A percentile compares a stretch with the other conserved stretches of the same genome.
phyloP scores from a whole-genome alignment of 2,329 filamentous ascomycete genomes.

The Ophiosphaerella korrae region DNA sequence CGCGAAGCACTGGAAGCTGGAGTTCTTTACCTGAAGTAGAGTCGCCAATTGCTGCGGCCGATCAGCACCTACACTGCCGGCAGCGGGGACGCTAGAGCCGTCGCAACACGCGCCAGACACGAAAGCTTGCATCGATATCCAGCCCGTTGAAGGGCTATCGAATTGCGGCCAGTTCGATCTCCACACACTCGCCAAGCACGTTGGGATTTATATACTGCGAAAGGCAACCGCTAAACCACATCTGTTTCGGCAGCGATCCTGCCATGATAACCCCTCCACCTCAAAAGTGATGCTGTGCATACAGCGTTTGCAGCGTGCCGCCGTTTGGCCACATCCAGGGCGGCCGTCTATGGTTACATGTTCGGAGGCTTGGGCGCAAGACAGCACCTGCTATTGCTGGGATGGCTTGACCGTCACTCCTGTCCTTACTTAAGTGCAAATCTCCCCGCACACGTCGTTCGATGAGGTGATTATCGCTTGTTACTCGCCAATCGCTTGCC shows the following conservation, averaged over 20 bases:
- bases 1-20: background rate
- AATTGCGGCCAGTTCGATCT: constrained; percentile 9
- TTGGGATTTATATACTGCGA: constrained; percentile 40
- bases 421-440: constrained; percentile 13
- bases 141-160: constrained; percentile 10
- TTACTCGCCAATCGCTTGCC: constrained; percentile 1
- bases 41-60: background rate
- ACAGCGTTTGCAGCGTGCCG: constrained; percentile 10
- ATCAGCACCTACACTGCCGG: constrained; percentile 7
- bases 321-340: constrained; percentile 5
- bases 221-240: constrained; percentile 35
- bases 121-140: constrained; percentile 10
- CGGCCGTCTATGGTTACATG: constrained; percentile 7
- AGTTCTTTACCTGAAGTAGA: constrained; percentile 4
- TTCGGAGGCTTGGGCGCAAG: constrained; percentile 6
- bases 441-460: constrained; percentile 11
- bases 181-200: constrained; percentile 19
- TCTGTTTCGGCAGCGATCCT: constrained; percentile 23
- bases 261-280: constrained; percentile 27
- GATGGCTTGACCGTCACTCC: constrained; percentile 7
- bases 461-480: constrained; percentile 16
- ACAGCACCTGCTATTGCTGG: constrained; percentile 15
- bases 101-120: constrained; percentile 12
- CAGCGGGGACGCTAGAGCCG: constrained; percentile 12
- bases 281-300: constrained; percentile 22